These are phyloP conservation scores for Exophiala mesophila DNA, from an alignment of 2,329 filamentous ascomycete genomes.

Conservation along the genomic window DNA sequence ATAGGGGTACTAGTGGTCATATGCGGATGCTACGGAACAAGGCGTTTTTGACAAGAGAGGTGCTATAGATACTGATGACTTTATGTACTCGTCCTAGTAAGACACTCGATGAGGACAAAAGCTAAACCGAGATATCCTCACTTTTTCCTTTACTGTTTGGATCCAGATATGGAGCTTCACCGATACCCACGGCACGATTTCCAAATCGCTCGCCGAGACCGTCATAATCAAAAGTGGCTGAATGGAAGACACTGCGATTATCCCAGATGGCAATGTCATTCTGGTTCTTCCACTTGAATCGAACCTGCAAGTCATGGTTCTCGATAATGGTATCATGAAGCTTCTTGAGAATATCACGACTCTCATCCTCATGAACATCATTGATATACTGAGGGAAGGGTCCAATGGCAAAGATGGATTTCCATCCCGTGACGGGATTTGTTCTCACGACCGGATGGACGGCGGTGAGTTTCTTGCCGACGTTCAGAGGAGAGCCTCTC, in stretches of 20 bases:
- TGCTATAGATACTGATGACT: background rate
- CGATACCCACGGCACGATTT: slow-evolving; percentile 32
- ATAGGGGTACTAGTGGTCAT: too few relatives aligned
- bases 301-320: slow-evolving; percentile 49
- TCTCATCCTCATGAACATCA: slow-evolving; percentile 41
- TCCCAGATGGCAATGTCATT: slow-evolving; percentile 44
- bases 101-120: too few relatives aligned
- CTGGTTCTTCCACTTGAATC: slow-evolving; percentile 46
- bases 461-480: slow-evolving; percentile 47
- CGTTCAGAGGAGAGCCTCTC: slow-evolving; percentile 52
- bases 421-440: slow-evolving; percentile 62
- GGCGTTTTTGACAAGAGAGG: background rate
- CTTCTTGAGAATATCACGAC: slow-evolving; percentile 38
- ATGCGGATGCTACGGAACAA: background rate
- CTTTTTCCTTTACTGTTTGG: slow-evolving; percentile 28
- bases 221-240: slow-evolving; percentile 33
- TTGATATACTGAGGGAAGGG: slow-evolving; percentile 40
- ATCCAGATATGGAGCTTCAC: slow-evolving; percentile 34
- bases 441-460: slow-evolving; percentile 56
- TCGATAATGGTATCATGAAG: slow-evolving; percentile 41
- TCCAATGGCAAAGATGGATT: slow-evolving; percentile 49
- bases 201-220: slow-evolving; percentile 30
- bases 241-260: slow-evolving; percentile 31
- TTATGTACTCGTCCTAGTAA: too few relatives aligned
- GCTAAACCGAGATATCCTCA: slow-evolving; percentile 11